Conservation (phyloP, 2,329 filamentous ascomycete genomes). For the Fusarium oxysporum region DNA sequence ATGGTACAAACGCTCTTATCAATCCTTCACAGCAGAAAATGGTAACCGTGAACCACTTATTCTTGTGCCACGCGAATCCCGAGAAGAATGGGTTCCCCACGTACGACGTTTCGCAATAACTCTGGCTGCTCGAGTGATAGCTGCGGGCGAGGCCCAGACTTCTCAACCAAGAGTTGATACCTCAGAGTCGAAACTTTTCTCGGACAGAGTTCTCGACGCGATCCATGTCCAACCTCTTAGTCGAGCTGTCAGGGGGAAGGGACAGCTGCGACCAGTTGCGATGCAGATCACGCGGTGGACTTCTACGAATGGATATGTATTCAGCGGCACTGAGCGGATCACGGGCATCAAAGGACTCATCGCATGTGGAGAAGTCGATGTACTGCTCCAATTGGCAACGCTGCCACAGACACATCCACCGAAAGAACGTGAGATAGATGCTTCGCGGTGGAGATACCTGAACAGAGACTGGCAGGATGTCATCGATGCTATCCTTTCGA, state of each 20-base stretch:
- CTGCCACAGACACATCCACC: neutral
- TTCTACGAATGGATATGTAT: neutral
- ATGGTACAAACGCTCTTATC: constrained; percentile 17
- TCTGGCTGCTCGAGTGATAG: fast-evolving
- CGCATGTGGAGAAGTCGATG: neutral
- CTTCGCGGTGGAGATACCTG: neutral
- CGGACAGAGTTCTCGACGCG: neutral
- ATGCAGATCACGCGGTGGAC: constrained; percentile 15
- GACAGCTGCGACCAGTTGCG: neutral
- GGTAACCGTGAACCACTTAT: neutral
- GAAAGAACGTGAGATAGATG: fast-evolving
- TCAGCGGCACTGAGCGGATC: fast-evolving
- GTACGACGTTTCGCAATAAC: neutral
- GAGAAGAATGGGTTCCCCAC: constrained; percentile 1
- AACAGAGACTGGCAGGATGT: neutral
- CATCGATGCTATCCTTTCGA: neutral
- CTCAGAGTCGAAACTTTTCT: neutral
- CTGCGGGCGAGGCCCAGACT: neutral
- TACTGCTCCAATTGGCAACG: neutral
- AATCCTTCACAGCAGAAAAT: neutral
- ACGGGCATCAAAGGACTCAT: constrained; percentile 9
- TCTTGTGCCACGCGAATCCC: neutral
- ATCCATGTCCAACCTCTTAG: neutral
- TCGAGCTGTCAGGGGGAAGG: fast-evolving
- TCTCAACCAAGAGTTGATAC: fast-evolving